Base-by-base conservation (phyloP, 2,329 filamentous ascomycete genomes). In the Beauveria rudraprayagi region DNA sequence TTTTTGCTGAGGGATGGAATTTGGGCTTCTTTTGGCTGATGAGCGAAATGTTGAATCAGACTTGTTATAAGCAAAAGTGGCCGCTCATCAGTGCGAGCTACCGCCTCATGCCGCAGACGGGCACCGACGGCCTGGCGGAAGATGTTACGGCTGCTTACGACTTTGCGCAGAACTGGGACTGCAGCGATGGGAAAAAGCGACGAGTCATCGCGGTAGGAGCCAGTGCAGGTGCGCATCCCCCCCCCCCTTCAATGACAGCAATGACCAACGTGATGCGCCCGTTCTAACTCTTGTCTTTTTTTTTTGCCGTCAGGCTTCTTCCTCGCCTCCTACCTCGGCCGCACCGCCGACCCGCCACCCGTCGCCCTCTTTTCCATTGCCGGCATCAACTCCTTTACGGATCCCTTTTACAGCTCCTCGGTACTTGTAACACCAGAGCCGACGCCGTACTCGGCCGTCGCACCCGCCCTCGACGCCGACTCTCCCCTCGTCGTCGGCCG, bases 341-440 rank as follows among this genome's bases (percentile, higher is more conserved):
- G 72, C 52, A 67, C 72, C 48, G 63, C 66, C 60, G 54, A 62
- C 1, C 70, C 70, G 1, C 63, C 68, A 5, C 73, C 72, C 1
- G 14, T 70, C 1, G 72, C 73, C 1, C 66, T 75, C 26, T 64
- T 75, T 34, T 71, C 70, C 62, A 71, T 73, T 63, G 68, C 67
- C 1, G 73, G 72, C 34, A 74, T 75, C 63, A 67, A 70, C 52
- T 73, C 72, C 9, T 74, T 74, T 60, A 69, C 66, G 26, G 73
- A 75, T 54, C 61, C 58, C 5, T 74, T 74, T 66, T 75, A 72
- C 66, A 70, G 68, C 62, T 74, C 72, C 1, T 75, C 72, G 8
- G 63, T 63, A 0, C 67, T 71, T 2, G 63, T 70, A 24, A 66
- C 66, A 1, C 66, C 69, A 0, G 67, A 70, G 7, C 70, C 67